Conservation (phyloP, 2,329 filamentous ascomycete genomes). For the Alternaria incomplexa region DNA sequence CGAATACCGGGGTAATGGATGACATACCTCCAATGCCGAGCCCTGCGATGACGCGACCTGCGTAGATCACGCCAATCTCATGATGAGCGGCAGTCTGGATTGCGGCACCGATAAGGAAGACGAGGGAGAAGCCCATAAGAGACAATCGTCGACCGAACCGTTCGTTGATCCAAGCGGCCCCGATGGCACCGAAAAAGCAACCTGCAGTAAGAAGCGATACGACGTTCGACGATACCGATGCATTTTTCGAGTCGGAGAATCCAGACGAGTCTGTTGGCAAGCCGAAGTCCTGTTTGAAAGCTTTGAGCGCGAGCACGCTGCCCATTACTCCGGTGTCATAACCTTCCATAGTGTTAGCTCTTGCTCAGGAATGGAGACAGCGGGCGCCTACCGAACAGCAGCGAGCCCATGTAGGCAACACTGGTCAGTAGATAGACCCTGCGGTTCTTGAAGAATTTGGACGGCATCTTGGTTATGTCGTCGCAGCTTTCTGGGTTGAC, state of each 20-base stretch:
- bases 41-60: conserved; percentile 57
- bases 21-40: conserved; percentile 60
- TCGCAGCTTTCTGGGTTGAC: background rate
- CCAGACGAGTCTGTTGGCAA: conserved; percentile 10
- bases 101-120: conserved; percentile 12
- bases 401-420: conserved; percentile 15
- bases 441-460: conserved; percentile 14
- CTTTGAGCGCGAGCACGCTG: conserved; percentile 11
- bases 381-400: conserved; percentile 5
- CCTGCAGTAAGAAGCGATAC: conserved; percentile 12
- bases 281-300: conserved; percentile 13
- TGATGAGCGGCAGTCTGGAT: conserved; percentile 12
- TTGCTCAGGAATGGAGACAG: background rate
- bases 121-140: conserved; percentile 7
- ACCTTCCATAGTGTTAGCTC: background rate
- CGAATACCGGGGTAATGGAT: conserved; percentile 59
- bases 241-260: conserved; percentile 10
- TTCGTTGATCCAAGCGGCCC: conserved; percentile 11
- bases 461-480: conserved; percentile 8
- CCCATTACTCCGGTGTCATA: conserved; percentile 15
- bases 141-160: conserved; percentile 9
- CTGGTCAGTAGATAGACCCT: conserved; percentile 12
- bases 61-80: conserved; percentile 12
- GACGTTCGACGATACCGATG: conserved; percentile 7
- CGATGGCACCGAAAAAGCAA: conserved; percentile 15